These are phyloP conservation scores for Uncinocarpus reesii DNA, from an alignment of 2,329 filamentous ascomycete species.

Conservation along the genomic window DNA sequence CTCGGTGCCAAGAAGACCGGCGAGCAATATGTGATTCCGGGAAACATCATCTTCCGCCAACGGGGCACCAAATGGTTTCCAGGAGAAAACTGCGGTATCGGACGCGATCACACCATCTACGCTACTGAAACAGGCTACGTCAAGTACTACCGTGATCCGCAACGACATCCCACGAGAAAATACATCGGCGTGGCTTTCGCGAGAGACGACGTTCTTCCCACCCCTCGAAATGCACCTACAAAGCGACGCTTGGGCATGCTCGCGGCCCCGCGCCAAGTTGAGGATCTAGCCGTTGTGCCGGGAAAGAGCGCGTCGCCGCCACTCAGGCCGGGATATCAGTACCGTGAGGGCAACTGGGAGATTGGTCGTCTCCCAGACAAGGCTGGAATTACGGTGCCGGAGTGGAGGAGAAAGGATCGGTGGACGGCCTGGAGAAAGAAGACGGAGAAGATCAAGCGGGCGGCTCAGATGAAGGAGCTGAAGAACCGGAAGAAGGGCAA, in stretches of 20 bases:
- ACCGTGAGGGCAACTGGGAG: constrained; percentile 56
- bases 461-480: constrained; percentile 45
- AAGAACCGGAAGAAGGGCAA: constrained; percentile 34
- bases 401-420: constrained; percentile 49
- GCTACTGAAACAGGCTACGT: constrained; percentile 79
- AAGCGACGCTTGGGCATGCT: constrained; percentile 67
- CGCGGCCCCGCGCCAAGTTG: constrained; percentile 34
- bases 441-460: constrained; percentile 40
- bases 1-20: constrained; percentile 88
- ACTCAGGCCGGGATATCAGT: constrained; percentile 51
- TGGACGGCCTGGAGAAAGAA: constrained; percentile 58
- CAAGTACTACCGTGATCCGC: constrained; percentile 88
- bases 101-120: constrained; percentile 92
- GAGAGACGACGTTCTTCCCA: constrained; percentile 68
- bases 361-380: constrained; percentile 55
- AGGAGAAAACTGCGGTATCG: constrained; percentile 90
- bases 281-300: constrained; percentile 13
- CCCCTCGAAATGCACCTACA: constrained; percentile 61
- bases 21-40: constrained; percentile 86
- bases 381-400: constrained; percentile 46
- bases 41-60: constrained; percentile 97
- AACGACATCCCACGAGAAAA: constrained; percentile 70
- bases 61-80: constrained; percentile 89
- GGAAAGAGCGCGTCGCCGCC: constrained; percentile 24
- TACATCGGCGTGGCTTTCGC: constrained; percentile 92